phyloP scores from a whole-genome alignment of 805 yeast species.

The Zygosaccharomyces siamensis region DNA sequence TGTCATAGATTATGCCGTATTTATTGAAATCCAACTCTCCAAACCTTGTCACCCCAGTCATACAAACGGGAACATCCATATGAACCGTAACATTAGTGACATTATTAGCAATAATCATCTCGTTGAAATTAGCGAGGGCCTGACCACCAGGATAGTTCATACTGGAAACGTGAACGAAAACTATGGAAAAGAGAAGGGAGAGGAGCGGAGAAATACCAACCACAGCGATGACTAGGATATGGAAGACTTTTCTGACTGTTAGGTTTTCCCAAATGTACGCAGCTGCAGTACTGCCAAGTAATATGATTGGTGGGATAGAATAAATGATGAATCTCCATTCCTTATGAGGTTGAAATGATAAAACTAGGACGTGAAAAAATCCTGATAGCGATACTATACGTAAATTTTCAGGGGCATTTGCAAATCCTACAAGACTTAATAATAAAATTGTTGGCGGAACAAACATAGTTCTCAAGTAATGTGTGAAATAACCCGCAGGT shows the following conservation, averaged over 20 bases:
- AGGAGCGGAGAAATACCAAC: slow-evolving; percentile 33
- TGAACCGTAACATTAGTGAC: slow-evolving; percentile 46
- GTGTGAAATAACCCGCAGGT: slow-evolving; percentile 56
- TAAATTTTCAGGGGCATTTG: slow-evolving; percentile 35
- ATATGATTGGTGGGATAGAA: slow-evolving; percentile 60
- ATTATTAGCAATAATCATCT: slow-evolving; percentile 32
- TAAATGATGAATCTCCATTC: slow-evolving; percentile 91
- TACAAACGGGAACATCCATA: slow-evolving; percentile 73
- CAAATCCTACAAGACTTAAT: slow-evolving; percentile 37
- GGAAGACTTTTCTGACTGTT: slow-evolving; percentile 18
- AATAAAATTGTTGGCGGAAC: slow-evolving; percentile 43
- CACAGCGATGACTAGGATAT: slow-evolving; percentile 30
- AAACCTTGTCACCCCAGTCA: slow-evolving; percentile 81
- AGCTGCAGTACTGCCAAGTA: slow-evolving; percentile 61
- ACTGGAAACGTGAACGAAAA: slow-evolving; percentile 59
- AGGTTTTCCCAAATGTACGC: slow-evolving; percentile 37
- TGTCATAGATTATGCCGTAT: slow-evolving; percentile 55
- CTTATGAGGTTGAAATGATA: slow-evolving; percentile 86
- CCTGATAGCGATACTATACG: slow-evolving; percentile 49
- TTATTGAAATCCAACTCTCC: slow-evolving; percentile 47
- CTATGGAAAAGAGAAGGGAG: slow-evolving; percentile 41
- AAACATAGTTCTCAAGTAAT: slow-evolving; percentile 40
- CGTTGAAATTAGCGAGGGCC: slow-evolving; percentile 56
- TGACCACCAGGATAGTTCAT: slow-evolving; percentile 87
- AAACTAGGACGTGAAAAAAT: slow-evolving; percentile 48